Conservation (phyloP, 176 grass and related monocot genomes). For the Oryza longistaminata region DNA sequence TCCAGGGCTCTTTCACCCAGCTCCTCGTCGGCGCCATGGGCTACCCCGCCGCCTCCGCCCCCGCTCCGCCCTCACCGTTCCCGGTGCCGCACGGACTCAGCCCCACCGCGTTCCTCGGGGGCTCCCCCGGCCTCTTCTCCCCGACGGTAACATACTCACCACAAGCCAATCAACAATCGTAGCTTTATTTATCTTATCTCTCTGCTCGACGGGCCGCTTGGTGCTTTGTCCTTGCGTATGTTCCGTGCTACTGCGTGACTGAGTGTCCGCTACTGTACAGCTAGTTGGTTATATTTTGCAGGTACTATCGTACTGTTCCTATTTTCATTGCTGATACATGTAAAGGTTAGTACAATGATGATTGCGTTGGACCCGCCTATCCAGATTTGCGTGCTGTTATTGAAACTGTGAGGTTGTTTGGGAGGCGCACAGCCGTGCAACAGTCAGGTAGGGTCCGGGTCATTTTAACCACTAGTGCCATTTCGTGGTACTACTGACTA, state of each 20-base stretch:
- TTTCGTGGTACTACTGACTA: not conserved
- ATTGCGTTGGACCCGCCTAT: constrained; percentile 19
- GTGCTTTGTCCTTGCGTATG: constrained; percentile 13
- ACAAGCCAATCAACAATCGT: not conserved
- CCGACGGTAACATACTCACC: constrained; percentile 37
- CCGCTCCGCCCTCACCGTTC: constrained; percentile 40
- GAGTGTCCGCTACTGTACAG: not conserved
- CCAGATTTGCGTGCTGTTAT: not conserved
- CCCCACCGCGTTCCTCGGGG: constrained; percentile 40
- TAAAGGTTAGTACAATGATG: constrained; percentile 4
- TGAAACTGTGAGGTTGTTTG: not conserved
- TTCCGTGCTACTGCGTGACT: not conserved
- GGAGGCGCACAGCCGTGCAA: not conserved
- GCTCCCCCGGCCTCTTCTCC: constrained; percentile 44
- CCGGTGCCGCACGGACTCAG: constrained; percentile 43
- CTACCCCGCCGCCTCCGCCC: constrained; percentile 25
- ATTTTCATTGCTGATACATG: not conserved
- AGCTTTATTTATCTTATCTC: not conserved
- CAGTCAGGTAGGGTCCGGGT: not conserved
- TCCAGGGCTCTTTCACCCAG: constrained; percentile 69
- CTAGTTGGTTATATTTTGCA: not conserved
- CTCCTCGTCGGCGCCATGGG: constrained; percentile 61
- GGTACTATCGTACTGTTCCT: not conserved
- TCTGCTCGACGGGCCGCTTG: not conserved
- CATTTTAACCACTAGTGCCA: not conserved